Conservation (phyloP, 768 basidiomycete genomes). For the Serendipita vermifera region DNA sequence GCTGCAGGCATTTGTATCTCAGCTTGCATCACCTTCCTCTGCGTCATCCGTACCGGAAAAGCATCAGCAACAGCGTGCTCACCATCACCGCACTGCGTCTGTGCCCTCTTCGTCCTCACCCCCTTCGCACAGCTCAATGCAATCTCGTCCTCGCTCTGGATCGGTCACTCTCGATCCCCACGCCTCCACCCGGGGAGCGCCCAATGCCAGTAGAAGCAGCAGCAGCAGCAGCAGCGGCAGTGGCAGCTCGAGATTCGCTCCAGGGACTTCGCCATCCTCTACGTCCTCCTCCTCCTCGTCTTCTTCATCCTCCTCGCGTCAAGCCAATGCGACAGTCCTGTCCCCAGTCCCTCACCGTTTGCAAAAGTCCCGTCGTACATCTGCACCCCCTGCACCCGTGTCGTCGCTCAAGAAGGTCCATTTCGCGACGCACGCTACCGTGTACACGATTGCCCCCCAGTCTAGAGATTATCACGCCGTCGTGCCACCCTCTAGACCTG, state of each 20-base stretch:
- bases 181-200: too few relatives aligned
- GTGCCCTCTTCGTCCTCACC: too few relatives aligned
- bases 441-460: too few relatives aligned
- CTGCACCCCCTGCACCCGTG: neutral
- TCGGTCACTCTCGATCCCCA: neutral
- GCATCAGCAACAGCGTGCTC: neutral
- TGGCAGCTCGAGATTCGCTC: constrained; percentile 11
- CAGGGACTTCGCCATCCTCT: constrained; percentile 11
- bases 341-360: constrained; percentile 1
- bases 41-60: neutral
- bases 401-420: neutral
- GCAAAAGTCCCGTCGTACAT: neutral
- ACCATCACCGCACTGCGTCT: too few relatives aligned
- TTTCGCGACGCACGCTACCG: constrained; percentile 2
- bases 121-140: too few relatives aligned
- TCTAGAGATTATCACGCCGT: neutral
- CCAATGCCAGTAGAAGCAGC: too few relatives aligned
- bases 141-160: too few relatives aligned
- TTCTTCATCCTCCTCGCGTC: constrained; percentile 9
- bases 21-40: neutral
- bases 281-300: constrained; percentile 11
- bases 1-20: neutral
- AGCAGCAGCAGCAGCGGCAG: constrained; percentile 9
- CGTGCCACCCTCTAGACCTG: neutral
- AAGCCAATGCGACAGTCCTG: constrained; percentile 8